Percentiles rank a stretch among this genome's conserved stretches.
Evolutionary conservation across 768 basidiomycete species (phyloP).

Genomic region (Agrocybe praecox): DNA sequence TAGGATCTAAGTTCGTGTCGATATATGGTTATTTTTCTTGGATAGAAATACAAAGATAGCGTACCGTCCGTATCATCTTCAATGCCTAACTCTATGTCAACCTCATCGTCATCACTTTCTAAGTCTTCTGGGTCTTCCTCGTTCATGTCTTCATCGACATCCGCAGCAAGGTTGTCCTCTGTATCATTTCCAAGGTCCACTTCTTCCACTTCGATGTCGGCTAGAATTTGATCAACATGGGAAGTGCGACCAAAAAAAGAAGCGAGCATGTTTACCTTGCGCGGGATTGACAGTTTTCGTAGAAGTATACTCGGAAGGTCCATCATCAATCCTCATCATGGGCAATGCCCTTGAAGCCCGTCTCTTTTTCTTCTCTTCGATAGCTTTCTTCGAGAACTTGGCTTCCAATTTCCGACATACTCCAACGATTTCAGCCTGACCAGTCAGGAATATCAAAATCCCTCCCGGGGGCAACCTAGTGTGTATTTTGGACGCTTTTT

Average conservation of each 20-base stretch:
- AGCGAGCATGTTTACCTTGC: slow-evolving; percentile 41
- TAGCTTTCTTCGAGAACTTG: slow-evolving; percentile 68
- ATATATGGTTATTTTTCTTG: slow-evolving; percentile 5
- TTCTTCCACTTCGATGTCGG: slow-evolving; percentile 82
- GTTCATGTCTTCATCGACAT: slow-evolving; percentile 62
- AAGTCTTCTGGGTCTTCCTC: slow-evolving; percentile 80
- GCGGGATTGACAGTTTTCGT: slow-evolving; percentile 38
- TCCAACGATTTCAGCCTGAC: slow-evolving; percentile 91
- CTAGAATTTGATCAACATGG: slow-evolving; percentile 30
- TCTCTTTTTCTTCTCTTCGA: slow-evolving; percentile 52
- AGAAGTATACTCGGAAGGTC: slow-evolving; percentile 19
- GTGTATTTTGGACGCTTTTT: slow-evolving; percentile 92
- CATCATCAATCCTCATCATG: slow-evolving; percentile 17
- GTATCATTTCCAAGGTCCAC: slow-evolving; percentile 61
- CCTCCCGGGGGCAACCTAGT: slow-evolving; percentile 90
- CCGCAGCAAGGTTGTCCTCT: slow-evolving; percentile 60
- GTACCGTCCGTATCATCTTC: slow-evolving; percentile 73
- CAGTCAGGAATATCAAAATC: slow-evolving; percentile 91
- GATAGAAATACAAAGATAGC: slow-evolving; percentile 16
- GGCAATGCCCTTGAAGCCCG: slow-evolving; percentile 21
- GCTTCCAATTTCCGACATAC: slow-evolving; percentile 83
- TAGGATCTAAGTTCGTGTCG: slow-evolving; percentile 59
- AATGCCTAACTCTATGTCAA: slow-evolving; percentile 59
- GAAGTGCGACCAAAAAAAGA: background rate
- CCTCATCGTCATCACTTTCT: slow-evolving; percentile 71